Evolutionary conservation across 2,329 filamentous ascomycete genomes (phyloP), one percentile per base, ranked within the genome.

Genomic region (Ascomycota sp.): DNA sequence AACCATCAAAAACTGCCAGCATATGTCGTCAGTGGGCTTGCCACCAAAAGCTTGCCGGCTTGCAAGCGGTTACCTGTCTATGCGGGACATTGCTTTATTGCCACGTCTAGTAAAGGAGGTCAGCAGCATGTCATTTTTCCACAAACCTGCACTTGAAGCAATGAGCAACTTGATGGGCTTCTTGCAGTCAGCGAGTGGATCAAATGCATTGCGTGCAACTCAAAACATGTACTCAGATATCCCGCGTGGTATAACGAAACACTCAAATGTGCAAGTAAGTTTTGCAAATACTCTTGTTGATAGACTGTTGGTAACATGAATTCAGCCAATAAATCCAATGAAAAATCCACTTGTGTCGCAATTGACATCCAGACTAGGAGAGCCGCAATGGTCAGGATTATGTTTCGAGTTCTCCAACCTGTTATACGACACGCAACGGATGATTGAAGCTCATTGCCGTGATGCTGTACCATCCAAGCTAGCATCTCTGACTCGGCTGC

Each of bases 401-500:
- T 61, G 62, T 39, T 64, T 66, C 34, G 68, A 74, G 33, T 51
- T 62, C 32, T 58, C 59, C 30, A 43, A 56, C 9, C 56, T 62
- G 5, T 46, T 70, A 2, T 53, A 57, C 27, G 41, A 39, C 27
- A 54, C 64, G 5, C 52, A 57, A 33, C 48, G 52, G 7, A 50
- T 47, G 3, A 50, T 71, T 28, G 50, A 59, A 9, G 36, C 43
- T 0, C 58, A 67, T 33, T 51, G 54, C 5, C 44, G 44, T 10
- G 54, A 57, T 33, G 58, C 59, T 33, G 55, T 56, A 29, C 50
- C 58, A 10, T 54, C 59, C 10, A 64, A 63, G 33, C 51, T 72
- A 6, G 65, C 64, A 6, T 56, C 58, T 2, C 51, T 76, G 40
- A 74, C 64, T 39, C 61, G 72, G 7, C 54, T 76, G 7, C 68